These are phyloP conservation scores for Exobasidium cylindrosporum DNA, from an alignment of 1,284 basidiomycete genomes.

Conservation along the genomic window DNA sequence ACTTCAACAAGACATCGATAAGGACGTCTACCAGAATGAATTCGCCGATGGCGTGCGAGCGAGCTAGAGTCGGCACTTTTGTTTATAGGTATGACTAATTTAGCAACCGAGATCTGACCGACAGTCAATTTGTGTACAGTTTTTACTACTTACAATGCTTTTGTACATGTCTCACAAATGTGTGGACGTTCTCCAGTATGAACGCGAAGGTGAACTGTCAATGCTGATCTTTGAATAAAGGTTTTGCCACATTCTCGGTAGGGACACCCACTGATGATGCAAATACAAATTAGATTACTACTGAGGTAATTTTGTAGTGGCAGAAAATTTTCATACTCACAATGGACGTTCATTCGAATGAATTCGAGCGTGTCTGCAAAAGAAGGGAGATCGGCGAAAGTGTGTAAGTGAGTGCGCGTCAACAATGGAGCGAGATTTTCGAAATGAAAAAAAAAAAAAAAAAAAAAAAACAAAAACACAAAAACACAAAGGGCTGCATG, in stretches of 20 bases:
- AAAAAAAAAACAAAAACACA: too few relatives aligned
- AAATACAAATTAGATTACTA: neutral
- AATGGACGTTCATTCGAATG: slow-evolving; percentile 50
- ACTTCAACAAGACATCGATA: slow-evolving; percentile 51
- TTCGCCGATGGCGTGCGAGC: slow-evolving; percentile 67
- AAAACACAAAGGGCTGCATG: too few relatives aligned
- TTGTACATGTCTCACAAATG: slow-evolving; percentile 65
- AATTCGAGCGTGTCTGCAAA: slow-evolving; percentile 41
- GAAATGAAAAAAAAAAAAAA: neutral
- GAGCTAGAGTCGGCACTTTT: slow-evolving; percentile 60
- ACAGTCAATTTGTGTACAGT: neutral
- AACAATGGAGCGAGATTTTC: neutral
- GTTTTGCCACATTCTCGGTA: slow-evolving; percentile 46
- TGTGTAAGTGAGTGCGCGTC: slow-evolving; percentile 1
- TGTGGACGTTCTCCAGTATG: slow-evolving; percentile 78
- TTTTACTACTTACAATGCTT: slow-evolving; percentile 36
- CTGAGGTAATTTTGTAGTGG: neutral
- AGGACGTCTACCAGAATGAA: slow-evolving; percentile 62
- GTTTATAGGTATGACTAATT: neutral
- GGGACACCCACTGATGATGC: slow-evolving; percentile 23
- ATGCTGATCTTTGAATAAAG: slow-evolving; percentile 59
- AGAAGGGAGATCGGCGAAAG: neutral
- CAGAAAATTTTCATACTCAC: slow-evolving; percentile 4
- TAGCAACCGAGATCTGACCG: too few relatives aligned
- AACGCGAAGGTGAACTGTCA: slow-evolving; percentile 78